Evolutionary conservation across 805 yeast genomes (phyloP), one percentile per base, ranked within the genome.

Genomic region (Candida glaebosa): DNA sequence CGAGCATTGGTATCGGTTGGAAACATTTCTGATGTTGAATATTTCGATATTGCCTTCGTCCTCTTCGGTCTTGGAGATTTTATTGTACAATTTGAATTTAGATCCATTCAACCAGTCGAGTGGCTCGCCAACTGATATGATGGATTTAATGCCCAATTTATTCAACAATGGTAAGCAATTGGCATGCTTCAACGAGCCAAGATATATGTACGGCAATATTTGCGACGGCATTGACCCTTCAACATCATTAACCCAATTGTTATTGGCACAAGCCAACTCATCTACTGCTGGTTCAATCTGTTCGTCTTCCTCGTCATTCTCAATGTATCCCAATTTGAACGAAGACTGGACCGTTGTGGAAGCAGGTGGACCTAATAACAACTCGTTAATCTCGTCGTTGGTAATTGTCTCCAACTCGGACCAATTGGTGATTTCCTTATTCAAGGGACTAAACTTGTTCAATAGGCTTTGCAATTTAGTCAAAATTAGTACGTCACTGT

Each of bases 131-230:
- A 91, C 96, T 2, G 93, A 82, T 10, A 91, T 81, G 9, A 91
- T 74, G 43, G 85, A 78, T 14, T 72, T 75, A 43, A 91, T 87
- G 0, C 87, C 88, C 9, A 91, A 63, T 41, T 73, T 73, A 20
- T 66, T 61, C 41, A 91, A 65, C 48, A 91, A 60, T 2, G 79
- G 76, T 4, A 83, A 72, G 48, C 81, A 78, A 42, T 80, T 81
- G 3, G 97, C 97, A 64, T 91, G 96, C 36, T 65, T 76, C 41
- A 89, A 66, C 3, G 93, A 82, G 1, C 98, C 98, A 40, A 91
- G 67, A 54, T 89, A 91, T 46, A 91, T 60, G 60, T 90, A 90
- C 1, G 91, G 86, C 40, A 90, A 62, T 3, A 91, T 83, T 39
- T 86, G 67, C 0, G 96, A 88, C 1, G 98, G 98, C 18, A 91